Conservation (phyloP, 2,329 filamentous ascomycete genomes). For the Parastagonospora avenae region DNA sequence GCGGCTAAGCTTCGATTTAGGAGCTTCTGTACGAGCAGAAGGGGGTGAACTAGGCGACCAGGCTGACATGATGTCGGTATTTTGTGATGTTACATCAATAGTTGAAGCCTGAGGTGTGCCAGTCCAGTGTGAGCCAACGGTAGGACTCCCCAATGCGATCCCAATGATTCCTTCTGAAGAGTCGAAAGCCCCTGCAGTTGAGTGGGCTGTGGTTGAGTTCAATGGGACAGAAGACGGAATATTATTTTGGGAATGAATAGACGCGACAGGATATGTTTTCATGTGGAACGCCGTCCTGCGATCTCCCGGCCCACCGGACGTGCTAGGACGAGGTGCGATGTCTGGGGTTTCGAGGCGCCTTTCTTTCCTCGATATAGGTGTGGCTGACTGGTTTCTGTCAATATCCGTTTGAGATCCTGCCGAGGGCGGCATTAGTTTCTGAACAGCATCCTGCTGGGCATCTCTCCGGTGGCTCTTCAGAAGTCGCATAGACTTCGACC, state of each 20-base stretch:
- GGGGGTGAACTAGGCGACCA: slow-evolving; percentile 11
- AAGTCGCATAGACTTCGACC: slow-evolving; percentile 46
- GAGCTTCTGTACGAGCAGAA: slow-evolving; percentile 16
- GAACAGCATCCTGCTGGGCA: slow-evolving; percentile 32
- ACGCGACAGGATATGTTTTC: slow-evolving; percentile 37
- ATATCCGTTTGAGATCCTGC: slow-evolving; percentile 28
- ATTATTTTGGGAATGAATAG: slow-evolving; percentile 28
- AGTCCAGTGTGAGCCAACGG: slow-evolving; percentile 37
- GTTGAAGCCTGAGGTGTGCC: slow-evolving; percentile 24
- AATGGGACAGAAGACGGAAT: slow-evolving; percentile 35
- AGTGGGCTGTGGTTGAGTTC: slow-evolving; percentile 37
- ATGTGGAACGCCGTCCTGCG: slow-evolving; percentile 43
- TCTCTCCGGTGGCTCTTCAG: slow-evolving; percentile 40
- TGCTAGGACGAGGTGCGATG: slow-evolving; percentile 40
- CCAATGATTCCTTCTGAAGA: slow-evolving; percentile 41
- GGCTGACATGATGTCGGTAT: slow-evolving; percentile 15
- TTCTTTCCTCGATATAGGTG: slow-evolving; percentile 32
- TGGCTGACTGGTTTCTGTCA: slow-evolving; percentile 40
- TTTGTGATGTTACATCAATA: slow-evolving; percentile 7
- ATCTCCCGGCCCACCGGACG: slow-evolving; percentile 41
- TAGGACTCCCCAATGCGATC: slow-evolving; percentile 48
- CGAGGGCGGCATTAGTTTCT: slow-evolving; percentile 29
- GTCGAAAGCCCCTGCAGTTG: slow-evolving; percentile 36
- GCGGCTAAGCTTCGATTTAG: slow-evolving; percentile 44
- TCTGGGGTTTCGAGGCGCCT: slow-evolving; percentile 35